Evolutionary conservation across 2,329 filamentous ascomycete genomes (phyloP).

Genomic region (Pseudogymnoascus sp.): DNA sequence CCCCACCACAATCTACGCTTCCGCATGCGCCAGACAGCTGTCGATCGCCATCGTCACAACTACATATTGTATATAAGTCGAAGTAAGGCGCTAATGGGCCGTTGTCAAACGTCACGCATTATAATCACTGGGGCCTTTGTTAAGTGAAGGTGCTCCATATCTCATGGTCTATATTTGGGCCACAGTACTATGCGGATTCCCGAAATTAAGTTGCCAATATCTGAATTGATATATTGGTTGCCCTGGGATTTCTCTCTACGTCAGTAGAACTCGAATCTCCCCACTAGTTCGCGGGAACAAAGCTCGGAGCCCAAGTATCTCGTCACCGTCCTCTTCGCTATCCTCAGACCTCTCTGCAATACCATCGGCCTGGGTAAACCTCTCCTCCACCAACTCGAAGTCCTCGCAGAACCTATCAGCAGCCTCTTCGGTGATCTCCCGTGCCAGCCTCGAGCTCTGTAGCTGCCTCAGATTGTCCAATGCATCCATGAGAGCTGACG

Average conservation of each 20-base stretch:
- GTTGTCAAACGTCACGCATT: not conserved
- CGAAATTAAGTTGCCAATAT: not conserved
- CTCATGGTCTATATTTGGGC: not conserved
- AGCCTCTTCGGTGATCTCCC: constrained; percentile 72
- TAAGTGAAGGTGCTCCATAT: not conserved
- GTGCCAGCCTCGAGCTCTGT: constrained; percentile 61
- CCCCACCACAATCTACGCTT: constrained; percentile 2
- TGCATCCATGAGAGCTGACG: constrained; percentile 87
- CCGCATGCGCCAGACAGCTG: constrained; percentile 3
- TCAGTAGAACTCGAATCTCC: constrained; percentile 28
- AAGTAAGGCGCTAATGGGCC: not conserved
- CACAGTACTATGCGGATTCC: not conserved
- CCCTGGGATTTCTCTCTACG: constrained; percentile 14
- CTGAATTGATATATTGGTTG: not conserved
- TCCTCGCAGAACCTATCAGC: constrained; percentile 76
- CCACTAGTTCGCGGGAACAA: constrained; percentile 28
- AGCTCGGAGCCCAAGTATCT: constrained; percentile 20
- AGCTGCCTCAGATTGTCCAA: constrained; percentile 70
- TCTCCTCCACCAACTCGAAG: constrained; percentile 63
- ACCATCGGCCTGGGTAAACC: constrained; percentile 52
- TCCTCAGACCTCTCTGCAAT: constrained; percentile 22
- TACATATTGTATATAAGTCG: not conserved
- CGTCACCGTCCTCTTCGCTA: constrained; percentile 17
- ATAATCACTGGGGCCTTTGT: not conserved
- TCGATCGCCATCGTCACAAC: constrained; percentile 1